Conservation (phyloP, 1,139 yeast genomes). For the Saccharomyces hybrid region DNA sequence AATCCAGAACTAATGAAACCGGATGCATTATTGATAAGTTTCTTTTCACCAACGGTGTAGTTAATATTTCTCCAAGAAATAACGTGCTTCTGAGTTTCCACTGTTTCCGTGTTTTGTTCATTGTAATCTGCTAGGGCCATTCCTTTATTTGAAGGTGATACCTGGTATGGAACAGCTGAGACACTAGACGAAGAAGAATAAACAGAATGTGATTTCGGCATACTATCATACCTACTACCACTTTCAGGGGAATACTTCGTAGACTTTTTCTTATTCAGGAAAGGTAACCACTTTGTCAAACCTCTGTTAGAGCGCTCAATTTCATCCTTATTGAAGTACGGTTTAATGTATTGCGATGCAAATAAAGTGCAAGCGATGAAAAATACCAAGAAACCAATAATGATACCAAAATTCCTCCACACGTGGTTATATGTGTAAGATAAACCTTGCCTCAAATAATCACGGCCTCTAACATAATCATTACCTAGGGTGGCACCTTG, state of each 20-base stretch:
- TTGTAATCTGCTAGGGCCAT: neutral
- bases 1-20: conserved; percentile 49
- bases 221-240: neutral
- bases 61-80: conserved; percentile 41
- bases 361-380: conserved; percentile 30
- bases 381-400: conserved; percentile 18
- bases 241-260: neutral
- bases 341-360: conserved; percentile 32
- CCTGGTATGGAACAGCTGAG: neutral
- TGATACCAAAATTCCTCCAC: too few relatives aligned
- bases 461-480: too few relatives aligned
- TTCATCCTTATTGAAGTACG: conserved; percentile 26
- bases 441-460: too few relatives aligned
- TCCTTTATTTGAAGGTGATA: neutral
- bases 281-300: conserved; percentile 5
- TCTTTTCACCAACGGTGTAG: conserved; percentile 36
- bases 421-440: too few relatives aligned
- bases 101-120: conserved; percentile 22
- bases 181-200: conserved; percentile 5
- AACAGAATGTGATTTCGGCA: conserved; percentile 4
- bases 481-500: too few relatives aligned
- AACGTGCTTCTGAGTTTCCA: conserved; percentile 38
- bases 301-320: conserved; percentile 8
- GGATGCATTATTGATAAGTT: conserved; percentile 40
- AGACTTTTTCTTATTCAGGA: conserved; percentile 3